Conservation (phyloP, 345 rosid genomes). For the Sisymbrium altissimum region DNA sequence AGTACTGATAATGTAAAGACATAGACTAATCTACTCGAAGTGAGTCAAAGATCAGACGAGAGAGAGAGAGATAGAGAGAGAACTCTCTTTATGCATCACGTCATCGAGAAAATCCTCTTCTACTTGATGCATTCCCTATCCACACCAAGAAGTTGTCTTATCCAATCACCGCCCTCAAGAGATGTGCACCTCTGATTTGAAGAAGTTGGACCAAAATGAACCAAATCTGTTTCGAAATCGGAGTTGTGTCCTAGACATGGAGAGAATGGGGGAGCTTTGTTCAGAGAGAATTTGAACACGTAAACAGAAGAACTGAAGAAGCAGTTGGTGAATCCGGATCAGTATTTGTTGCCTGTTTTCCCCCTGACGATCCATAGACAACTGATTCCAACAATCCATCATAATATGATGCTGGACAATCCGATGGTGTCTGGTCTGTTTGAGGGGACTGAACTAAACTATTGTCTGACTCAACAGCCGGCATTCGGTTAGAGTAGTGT, state of each 20-base stretch:
- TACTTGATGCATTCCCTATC: slow-evolving; percentile 16
- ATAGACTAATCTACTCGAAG: slow-evolving; percentile 15
- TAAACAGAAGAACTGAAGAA: slow-evolving; percentile 31
- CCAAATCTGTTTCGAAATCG: slow-evolving; percentile 1
- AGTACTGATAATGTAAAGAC: not conserved
- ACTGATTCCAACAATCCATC: slow-evolving; percentile 55
- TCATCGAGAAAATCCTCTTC: not conserved
- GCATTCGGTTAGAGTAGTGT: slow-evolving; percentile 33
- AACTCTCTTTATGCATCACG: not conserved
- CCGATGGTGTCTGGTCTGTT: slow-evolving; percentile 32
- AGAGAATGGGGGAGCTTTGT: not conserved
- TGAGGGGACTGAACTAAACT: slow-evolving; percentile 44
- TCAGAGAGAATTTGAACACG: slow-evolving; percentile 15
- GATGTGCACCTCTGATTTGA: slow-evolving; percentile 4
- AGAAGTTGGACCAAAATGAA: not conserved
- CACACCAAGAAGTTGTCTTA: slow-evolving; percentile 35
- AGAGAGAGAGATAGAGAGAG: not conserved
- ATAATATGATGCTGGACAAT: slow-evolving; percentile 33
- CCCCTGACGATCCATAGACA: slow-evolving; percentile 35
- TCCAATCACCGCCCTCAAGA: slow-evolving; percentile 31
- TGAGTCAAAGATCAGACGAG: not conserved
- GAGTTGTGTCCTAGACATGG: slow-evolving; percentile 28
- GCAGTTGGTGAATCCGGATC: slow-evolving; percentile 43
- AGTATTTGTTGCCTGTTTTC: slow-evolving; percentile 24
- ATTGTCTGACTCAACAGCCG: slow-evolving; percentile 42